Base-by-base conservation (phyloP, 73 alveolate species). In the Diophrys sp. region DNA sequence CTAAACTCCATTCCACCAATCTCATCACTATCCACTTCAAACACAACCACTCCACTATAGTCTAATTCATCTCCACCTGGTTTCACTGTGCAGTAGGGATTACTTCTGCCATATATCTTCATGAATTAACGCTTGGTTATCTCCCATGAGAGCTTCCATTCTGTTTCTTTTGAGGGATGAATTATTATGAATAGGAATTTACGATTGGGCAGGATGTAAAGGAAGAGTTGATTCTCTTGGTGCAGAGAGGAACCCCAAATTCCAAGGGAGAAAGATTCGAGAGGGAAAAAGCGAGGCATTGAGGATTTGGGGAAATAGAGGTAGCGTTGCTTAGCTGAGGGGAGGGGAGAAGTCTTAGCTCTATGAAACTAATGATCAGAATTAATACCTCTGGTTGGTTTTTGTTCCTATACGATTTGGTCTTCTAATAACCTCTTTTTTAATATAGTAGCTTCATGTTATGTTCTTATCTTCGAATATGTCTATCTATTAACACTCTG, bases 211-310 rank as follows among this genome's bases (percentile, higher is more conserved):
- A 28, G 34, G 30, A 67, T 74, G 79, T 53, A 55, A 24, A 82
- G 2, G 57, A 74, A 82, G 30, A 82, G 23, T 54, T 82, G 33
- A n/a, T 68, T 80, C n/a, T 73, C 67, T 31, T 44, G 23, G 68
- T 82, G 90, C 18, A 82, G 57, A 27, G 14, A 25, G 28, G 90
- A 82, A 31, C 23, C 29, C 90, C 90, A 82, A 32, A 28, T 11
- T 5, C 90, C 90, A 23, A 82, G 67, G 11, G 78, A 23, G n/a
- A 82, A 1, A 67, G 75, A 55, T 2, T 56, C 53, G 33, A 82
- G 67, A 1, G 90, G 90, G 75, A 62, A 82, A 44, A 82, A 74
- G 56, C 69, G 54, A 62, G 90, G 90, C 83, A 80, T 73, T 2
- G 28, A 56, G 0, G 54, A 70, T 23, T 56, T 77, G 71, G 81